Conservation (phyloP, 1,284 basidiomycete species). For the Naganishia sp. region DNA sequence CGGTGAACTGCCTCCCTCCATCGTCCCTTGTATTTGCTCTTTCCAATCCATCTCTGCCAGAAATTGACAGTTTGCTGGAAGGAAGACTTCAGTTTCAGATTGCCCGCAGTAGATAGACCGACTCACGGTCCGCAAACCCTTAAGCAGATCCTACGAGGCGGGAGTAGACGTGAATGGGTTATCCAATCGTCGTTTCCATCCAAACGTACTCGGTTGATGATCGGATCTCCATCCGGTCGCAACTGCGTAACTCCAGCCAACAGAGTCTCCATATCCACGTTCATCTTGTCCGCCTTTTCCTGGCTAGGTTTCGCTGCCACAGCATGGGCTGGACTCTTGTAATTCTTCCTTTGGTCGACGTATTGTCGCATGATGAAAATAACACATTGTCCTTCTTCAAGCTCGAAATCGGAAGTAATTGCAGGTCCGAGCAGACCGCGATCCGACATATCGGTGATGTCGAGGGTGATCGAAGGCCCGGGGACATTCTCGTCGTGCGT, state of each 20-base stretch:
- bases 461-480: constrained; percentile 61
- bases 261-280: constrained; percentile 59
- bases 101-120: neutral
- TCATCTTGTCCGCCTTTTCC: constrained; percentile 55
- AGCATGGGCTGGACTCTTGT: constrained; percentile 40
- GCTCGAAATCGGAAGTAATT: constrained; percentile 55
- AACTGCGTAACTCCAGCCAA: constrained; percentile 59
- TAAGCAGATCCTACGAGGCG: constrained; percentile 58
- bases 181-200: neutral
- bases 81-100: constrained; percentile 1
- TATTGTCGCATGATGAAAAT: constrained; percentile 75
- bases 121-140: constrained; percentile 60
- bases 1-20: constrained; percentile 91
- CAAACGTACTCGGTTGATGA: constrained; percentile 62
- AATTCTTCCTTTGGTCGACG: constrained; percentile 44
- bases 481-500: constrained; percentile 55
- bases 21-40: constrained; percentile 71
- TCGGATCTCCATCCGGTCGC: constrained; percentile 62
- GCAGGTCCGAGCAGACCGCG: constrained; percentile 47
- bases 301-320: constrained; percentile 45
- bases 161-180: neutral
- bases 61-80: constrained; percentile 69
- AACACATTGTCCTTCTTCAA: constrained; percentile 79
- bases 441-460: constrained; percentile 49
- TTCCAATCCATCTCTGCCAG: constrained; percentile 81